Conservation (phyloP, 768 basidiomycete genomes). For the Tephrocybe sp. region DNA sequence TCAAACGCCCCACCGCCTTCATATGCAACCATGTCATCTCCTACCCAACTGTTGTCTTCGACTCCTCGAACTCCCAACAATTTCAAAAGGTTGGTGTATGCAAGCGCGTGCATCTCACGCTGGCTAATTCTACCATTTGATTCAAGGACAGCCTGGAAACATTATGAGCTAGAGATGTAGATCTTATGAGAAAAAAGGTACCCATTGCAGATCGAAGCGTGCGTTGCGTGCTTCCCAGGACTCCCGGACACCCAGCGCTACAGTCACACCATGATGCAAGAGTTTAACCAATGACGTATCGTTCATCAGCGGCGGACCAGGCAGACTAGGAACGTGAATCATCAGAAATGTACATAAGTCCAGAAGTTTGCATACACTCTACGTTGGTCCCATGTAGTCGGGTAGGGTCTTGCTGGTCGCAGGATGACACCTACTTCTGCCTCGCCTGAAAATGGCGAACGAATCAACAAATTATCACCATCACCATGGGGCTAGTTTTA, state of each 20-base stretch:
- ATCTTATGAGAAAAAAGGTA: slow-evolving; percentile 26
- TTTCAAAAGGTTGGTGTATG: slow-evolving; percentile 44
- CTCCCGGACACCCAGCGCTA: slow-evolving; percentile 68
- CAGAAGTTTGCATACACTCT: slow-evolving; percentile 49
- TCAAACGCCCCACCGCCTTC: slow-evolving; percentile 61
- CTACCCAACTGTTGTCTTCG: slow-evolving; percentile 30
- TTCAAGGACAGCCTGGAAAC: slow-evolving; percentile 42
- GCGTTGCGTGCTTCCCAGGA: slow-evolving; percentile 76
- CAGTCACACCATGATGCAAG: slow-evolving; percentile 70
- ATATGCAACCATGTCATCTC: slow-evolving; percentile 61
- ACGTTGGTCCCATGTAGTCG: slow-evolving; percentile 68
- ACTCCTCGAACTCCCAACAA: slow-evolving; percentile 38
- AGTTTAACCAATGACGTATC: slow-evolving; percentile 63
- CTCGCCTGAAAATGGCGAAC: slow-evolving; percentile 32
- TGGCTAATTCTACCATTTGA: slow-evolving; percentile 44
- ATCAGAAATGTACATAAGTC: slow-evolving; percentile 5
- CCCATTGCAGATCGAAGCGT: slow-evolving; percentile 81
- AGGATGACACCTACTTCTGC: slow-evolving; percentile 52
- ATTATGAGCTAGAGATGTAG: background rate
- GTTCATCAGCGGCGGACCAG: slow-evolving; percentile 74
- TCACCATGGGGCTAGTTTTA: no score
- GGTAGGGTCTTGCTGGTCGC: slow-evolving; percentile 64
- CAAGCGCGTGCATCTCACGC: slow-evolving; percentile 41
- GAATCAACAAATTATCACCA: background rate
- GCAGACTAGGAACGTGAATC: slow-evolving; percentile 40